Percentiles rank a stretch among this genome's conserved stretches.
phyloP scores from a whole-genome alignment of 176 grass and related monocot genomes.

The Avena eriantha region DNA sequence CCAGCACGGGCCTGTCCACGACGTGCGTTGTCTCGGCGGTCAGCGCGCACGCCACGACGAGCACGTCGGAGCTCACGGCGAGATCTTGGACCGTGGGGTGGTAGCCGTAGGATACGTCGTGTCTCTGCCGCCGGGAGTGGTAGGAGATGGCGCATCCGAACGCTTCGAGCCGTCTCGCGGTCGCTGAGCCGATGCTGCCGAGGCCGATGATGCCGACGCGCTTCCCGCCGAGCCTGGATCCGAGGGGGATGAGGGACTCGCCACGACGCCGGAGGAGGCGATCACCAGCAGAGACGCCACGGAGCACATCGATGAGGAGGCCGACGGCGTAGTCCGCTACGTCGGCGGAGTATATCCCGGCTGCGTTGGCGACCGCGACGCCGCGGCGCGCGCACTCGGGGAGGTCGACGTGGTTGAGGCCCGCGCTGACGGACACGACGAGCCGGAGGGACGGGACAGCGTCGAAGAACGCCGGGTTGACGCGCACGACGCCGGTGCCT shows the following conservation, averaged over 20 bases:
- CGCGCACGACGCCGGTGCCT: background rate
- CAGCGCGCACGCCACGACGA: constrained; percentile 45
- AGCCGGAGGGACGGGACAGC: constrained; percentile 43
- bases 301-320: constrained; percentile 45
- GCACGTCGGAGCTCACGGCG: constrained; percentile 36
- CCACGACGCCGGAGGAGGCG: constrained; percentile 34
- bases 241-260: constrained; percentile 25
- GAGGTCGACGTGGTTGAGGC: constrained; percentile 47
- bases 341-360: constrained; percentile 36
- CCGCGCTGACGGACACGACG: constrained; percentile 12
- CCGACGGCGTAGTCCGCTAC: constrained; percentile 51
- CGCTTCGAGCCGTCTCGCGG: constrained; percentile 45
- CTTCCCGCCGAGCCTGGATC: constrained; percentile 46
- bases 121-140: constrained; percentile 21
- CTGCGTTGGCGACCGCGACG: constrained; percentile 49
- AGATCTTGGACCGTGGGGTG: constrained; percentile 21
- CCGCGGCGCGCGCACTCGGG: constrained; percentile 50
- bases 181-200: constrained; percentile 38
- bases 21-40: constrained; percentile 52
- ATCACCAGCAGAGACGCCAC: constrained; percentile 35
- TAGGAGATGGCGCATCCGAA: constrained; percentile 52
- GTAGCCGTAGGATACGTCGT: constrained; percentile 35
- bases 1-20: constrained; percentile 41
- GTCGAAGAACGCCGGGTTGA: constrained; percentile 36
- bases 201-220: constrained; percentile 52